Percentiles rank a stretch among this genome's conserved stretches.
Conservation (phyloP, 768 basidiomycete species). For the Agrocybe praecox region DNA sequence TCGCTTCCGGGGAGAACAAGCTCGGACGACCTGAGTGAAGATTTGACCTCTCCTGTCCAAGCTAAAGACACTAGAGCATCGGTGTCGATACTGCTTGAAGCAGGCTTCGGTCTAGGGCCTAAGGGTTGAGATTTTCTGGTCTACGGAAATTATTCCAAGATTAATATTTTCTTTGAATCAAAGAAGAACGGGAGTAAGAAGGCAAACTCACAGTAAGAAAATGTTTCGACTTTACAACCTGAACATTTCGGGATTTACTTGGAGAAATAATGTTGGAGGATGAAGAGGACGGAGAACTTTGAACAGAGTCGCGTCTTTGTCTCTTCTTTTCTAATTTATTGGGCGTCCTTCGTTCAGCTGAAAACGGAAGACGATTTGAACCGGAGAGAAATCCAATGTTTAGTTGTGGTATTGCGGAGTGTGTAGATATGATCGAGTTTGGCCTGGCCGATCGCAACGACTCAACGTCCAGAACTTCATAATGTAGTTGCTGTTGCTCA, state of each 20-base stretch:
- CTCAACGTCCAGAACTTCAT: conserved; percentile 10
- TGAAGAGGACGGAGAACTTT: conserved; percentile 1
- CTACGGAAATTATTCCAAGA: conserved; percentile 1
- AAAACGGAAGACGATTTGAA: conserved; percentile 12
- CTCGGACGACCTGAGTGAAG: conserved; percentile 14
- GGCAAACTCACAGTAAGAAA: conserved; percentile 11
- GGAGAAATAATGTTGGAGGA: conserved; percentile 1
- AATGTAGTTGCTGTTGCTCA: conserved; percentile 19
- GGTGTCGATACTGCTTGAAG: conserved; percentile 25
- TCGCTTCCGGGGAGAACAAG: conserved; percentile 7
- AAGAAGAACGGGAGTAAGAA: too few species aligned
- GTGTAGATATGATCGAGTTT: conserved; percentile 20
- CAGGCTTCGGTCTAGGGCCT: conserved; percentile 21
- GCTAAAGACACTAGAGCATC: conserved; percentile 31
- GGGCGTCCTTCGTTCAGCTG: conserved; percentile 12
- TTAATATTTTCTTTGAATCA: background rate
- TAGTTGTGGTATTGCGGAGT: conserved; percentile 20
- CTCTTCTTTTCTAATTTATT: conserved; percentile 24
- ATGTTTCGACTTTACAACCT: conserved; percentile 12
- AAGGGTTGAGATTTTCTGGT: conserved; percentile 7
- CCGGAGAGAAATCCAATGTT: conserved; percentile 7
- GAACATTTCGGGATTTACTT: background rate
- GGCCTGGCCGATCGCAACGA: conserved; percentile 14
- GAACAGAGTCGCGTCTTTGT: conserved; percentile 8
- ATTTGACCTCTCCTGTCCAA: conserved; percentile 28